Evolutionary conservation across 2,329 filamentous ascomycete genomes (phyloP).

Genomic region (Pezicula rhizophila): DNA sequence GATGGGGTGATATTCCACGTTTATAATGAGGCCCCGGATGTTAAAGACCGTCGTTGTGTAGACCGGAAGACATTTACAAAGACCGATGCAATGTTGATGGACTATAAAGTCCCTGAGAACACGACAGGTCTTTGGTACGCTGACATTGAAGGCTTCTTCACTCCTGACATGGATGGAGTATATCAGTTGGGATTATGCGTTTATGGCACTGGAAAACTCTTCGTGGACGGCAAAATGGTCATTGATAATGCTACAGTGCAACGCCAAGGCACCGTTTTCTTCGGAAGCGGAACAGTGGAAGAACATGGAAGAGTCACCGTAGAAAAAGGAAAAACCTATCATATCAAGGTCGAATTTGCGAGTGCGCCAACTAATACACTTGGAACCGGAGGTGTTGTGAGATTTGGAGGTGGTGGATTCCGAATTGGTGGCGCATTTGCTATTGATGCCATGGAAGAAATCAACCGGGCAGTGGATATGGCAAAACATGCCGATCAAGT

Average conservation of each 20-base stretch:
- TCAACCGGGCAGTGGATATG: constrained; percentile 58
- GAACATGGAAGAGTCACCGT: constrained; percentile 16
- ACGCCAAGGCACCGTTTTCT: constrained; percentile 20
- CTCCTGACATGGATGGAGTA: constrained; percentile 13
- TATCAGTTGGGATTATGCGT: constrained; percentile 25
- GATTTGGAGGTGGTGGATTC: constrained; percentile 50
- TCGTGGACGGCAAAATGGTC: constrained; percentile 27
- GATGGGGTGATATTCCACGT: constrained; percentile 52
- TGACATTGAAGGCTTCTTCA: constrained; percentile 25
- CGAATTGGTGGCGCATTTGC: constrained; percentile 55
- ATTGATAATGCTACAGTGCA: constrained; percentile 28
- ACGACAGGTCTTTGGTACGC: constrained; percentile 28
- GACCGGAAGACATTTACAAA: constrained; percentile 40
- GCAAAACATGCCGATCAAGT: constrained; percentile 68
- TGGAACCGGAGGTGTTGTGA: constrained; percentile 37
- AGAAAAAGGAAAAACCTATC: constrained; percentile 16
- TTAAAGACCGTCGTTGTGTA: constrained; percentile 38
- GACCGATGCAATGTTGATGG: constrained; percentile 40
- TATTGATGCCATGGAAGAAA: constrained; percentile 51
- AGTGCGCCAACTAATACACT: constrained; percentile 52
- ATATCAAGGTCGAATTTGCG: constrained; percentile 35
- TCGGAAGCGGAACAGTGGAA: constrained; percentile 24
- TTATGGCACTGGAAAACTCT: constrained; percentile 25
- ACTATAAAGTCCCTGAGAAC: constrained; percentile 38
- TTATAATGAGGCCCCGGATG: constrained; percentile 51